A percentile compares a stretch with the other conserved stretches of the same genome.
phyloP scores from a whole-genome alignment of 139 green algal genomes.

The Limnomonas spitsbergensis region DNA sequence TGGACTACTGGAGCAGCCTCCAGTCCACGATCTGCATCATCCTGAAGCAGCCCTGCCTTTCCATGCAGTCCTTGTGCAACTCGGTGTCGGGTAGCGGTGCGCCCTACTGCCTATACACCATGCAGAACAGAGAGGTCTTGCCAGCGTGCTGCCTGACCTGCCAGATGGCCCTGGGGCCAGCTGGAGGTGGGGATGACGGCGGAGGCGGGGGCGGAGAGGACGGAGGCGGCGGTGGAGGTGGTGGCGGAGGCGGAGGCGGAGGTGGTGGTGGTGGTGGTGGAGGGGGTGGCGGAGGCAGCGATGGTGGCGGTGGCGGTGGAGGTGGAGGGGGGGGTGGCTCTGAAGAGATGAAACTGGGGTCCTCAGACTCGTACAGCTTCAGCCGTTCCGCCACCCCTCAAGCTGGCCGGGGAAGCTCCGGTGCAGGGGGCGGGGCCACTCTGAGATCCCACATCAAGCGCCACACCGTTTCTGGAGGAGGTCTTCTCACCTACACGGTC shows the following conservation, averaged over 20 bases:
- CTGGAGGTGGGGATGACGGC: neutral
- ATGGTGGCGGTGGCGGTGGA: neutral
- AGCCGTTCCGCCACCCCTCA: neutral
- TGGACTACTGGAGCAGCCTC: neutral
- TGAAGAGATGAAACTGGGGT: neutral
- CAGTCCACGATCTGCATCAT: neutral
- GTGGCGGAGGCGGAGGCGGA: neutral
- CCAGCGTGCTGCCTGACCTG: slow-evolving; percentile 1
- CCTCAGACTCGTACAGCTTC: neutral
- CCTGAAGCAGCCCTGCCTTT: neutral
- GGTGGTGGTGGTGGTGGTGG: slow-evolving; percentile 6
- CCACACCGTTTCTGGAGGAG: neutral
- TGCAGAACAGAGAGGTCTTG: neutral
- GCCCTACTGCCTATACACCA: slow-evolving; percentile 1
- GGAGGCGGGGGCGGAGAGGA: neutral
- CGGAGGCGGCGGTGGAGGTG: neutral
- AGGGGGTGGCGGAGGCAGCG: neutral
- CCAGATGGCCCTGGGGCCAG: neutral
- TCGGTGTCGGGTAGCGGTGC: neutral
- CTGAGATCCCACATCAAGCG: neutral
- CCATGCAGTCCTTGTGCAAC: neutral
- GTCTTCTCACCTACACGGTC: neutral
- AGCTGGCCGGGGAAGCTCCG: neutral
- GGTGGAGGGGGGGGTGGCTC: neutral
- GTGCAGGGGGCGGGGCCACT: neutral